Base-by-base conservation (phyloP, 352 stramenopile genomes). In the Phytophthora sojae region DNA sequence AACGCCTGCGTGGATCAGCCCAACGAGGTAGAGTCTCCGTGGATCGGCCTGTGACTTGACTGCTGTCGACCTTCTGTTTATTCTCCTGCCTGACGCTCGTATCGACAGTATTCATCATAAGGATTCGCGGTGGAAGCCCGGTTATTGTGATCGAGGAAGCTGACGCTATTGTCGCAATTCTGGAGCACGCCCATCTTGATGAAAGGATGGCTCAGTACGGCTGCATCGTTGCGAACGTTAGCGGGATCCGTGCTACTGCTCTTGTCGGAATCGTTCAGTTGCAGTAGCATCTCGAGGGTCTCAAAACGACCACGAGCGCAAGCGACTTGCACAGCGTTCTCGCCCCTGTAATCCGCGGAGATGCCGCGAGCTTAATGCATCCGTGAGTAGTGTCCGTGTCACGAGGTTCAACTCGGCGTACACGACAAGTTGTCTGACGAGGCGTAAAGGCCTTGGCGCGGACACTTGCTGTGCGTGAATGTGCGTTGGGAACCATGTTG, bases 1-100 rank as follows among this genome's bases (percentile, higher is more conserved):
- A 63, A 71, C 6, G 79, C 79, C 15, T 42, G 64, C 32, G 75
- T 83, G 26, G 76, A 86, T 54, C 62, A 67, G 29, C 35, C 42
- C 45, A 71, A 63, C 21, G 75, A 83, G 57, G 75, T 79, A 61
- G 21, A 21, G 21, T 21, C 21, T 21, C 21, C 21, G 21, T 21
- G 21, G 21, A 21, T 21, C 21, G 21, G 21, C 21, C 21, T 21
- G 21, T 21, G 21, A 21, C 21, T 21, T 21, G 21, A 21, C 21
- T 21, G 21, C 21, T 21, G 21, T 21, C 21, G 21, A 21, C 21
- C 21, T 21, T 21, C 21, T 21, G 21, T 1, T 21, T 21, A 0
- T 29, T 29, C 8, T 12, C 4, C 6, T 39, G 32, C 32, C 8
- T 39, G 32, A 12, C 11, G 32, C 8, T 15, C 11, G 26, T 29